Base-by-base conservation (phyloP, 192 early-diverging fungal species). In the Podila horticola region DNA sequence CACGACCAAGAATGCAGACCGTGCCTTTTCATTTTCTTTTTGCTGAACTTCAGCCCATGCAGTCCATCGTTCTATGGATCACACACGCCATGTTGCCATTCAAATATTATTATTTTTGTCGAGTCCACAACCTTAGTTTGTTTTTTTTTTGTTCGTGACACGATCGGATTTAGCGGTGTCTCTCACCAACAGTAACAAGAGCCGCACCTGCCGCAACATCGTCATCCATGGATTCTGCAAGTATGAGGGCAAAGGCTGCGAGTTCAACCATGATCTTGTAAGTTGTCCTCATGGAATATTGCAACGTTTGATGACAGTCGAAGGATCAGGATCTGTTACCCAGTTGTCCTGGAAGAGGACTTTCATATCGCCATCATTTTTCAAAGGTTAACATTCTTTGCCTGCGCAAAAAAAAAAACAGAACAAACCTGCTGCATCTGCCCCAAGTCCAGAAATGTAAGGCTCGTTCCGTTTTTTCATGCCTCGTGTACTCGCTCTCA, bases 181-280 rank as follows among this genome's bases (percentile, higher is more conserved):
- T 15, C 36, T 81, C 41, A 81, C 77, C 41, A 81, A 81, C 71
- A 81, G 77, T 34, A 81, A 81, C 63, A 90, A 87, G 69, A 66
- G 71, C 65, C 84, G 91, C 61, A 84, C 85, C 29, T 95, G 94
- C 81, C 88, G 92, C 55, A 94, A 95, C 83, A 85, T 95, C 59
- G 88, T 95, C 55, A 94, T 94, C 72, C 92, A 94, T 85, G 95
- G 95, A 5, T 92, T 86, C 67, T 96, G 95, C 84, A 94, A 95
- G 76, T 94, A 85, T 71, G 94, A 96, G 83, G 86, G 86, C 67
- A 90, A 90, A 62, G 94, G 95, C 5, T 96, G 95, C 82, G 91
- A 93, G 84, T 96, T 93, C 82, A 93, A 90, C 70, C 95, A 96
- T 71, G 91, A 93, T 45, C 68, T 72, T 49, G 93, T 92, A 87